A percentile compares a stretch with the other conserved stretches of the same genome.
Conservation (phyloP, 2,329 filamentous ascomycete species). For the Epichloe typhina region DNA sequence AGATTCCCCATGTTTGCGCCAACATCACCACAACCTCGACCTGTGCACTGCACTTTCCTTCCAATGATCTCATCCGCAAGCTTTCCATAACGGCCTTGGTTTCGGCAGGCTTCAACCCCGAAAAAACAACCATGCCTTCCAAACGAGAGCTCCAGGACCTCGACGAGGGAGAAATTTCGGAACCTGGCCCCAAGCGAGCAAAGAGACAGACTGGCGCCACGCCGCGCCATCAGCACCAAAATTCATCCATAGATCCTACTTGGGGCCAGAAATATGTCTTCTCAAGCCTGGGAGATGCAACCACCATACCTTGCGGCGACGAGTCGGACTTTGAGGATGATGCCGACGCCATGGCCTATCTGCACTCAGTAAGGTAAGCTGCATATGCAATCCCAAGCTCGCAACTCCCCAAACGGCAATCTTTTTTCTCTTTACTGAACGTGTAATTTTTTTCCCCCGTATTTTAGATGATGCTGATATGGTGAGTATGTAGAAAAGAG, state of each 20-base stretch:
- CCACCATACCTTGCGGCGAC: slow-evolving; percentile 33
- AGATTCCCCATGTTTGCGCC: background rate
- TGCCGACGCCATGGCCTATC: slow-evolving; percentile 54
- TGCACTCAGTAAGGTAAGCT: slow-evolving; percentile 57
- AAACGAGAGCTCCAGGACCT: slow-evolving; percentile 22
- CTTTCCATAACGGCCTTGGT: background rate
- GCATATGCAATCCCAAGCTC: background rate
- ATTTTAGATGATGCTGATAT: slow-evolving; percentile 30
- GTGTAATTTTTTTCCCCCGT: background rate
- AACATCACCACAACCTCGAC: background rate
- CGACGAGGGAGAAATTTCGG: slow-evolving; percentile 15
- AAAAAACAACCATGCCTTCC: slow-evolving; percentile 16
- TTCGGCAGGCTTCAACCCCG: background rate
- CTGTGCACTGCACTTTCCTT: background rate
- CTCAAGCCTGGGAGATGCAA: slow-evolving; percentile 42
- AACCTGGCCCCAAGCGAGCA: slow-evolving; percentile 15
- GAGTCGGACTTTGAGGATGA: slow-evolving; percentile 57
- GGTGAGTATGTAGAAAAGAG: slow-evolving; percentile 52
- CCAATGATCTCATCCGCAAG: background rate
- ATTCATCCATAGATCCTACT: slow-evolving; percentile 42
- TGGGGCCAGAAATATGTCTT: slow-evolving; percentile 64
- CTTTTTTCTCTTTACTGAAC: slow-evolving; percentile 2
- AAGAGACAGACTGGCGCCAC: slow-evolving; percentile 15
- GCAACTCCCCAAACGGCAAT: background rate
- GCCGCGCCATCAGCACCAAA: slow-evolving; percentile 27